Evolutionary conservation across 2,329 filamentous ascomycete genomes (phyloP), one percentile per base, ranked within the genome.

Genomic region (Ceratocystis destructans): DNA sequence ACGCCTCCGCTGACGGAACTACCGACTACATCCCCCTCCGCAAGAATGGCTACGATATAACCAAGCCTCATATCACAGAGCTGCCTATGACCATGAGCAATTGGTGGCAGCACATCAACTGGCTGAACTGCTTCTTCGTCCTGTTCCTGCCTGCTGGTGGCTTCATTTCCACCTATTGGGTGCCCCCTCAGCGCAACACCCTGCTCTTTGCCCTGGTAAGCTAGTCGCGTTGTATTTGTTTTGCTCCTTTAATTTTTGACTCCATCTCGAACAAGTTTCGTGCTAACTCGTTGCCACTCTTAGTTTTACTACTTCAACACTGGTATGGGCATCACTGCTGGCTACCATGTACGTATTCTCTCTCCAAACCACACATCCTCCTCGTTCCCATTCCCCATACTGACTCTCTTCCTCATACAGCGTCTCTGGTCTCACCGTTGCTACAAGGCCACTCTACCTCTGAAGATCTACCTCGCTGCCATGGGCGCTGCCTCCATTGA

Each of bases 101-200:
- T 80, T 94, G 89, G 89, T 86, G 91, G 78, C 87, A 92, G 79
- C 91, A 96, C 74, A 83, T 96, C 80, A 91, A 96, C 82, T 96
- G 91, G 90, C 82, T 96, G 71, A 96, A 96, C 76, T 86, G 89
- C 69, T 82, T 81, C 69, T 83, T 96, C 75, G 93, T 96, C 74
- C 76, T 95, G 70, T 80, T 87, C 71, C 82, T 96, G 59, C 91
- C 92, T 53, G 69, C 92, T 61, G 79, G 83, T 67, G 91, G 91
- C 69, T 82, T 87, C 73, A 76, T 94, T 71, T 82, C 84, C 65
- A 82, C 90, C 64, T 85, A 88, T 77, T 96, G 87, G 87, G 87
- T 90, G 59, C 89, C 90, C 66, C 78, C 93, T 44, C 80, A 84
- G 62, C 76, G 80, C 70, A 85, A 89, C 77, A 95, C 90, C 2